These are phyloP conservation scores for Decorospora gaudefroyi DNA, from an alignment of 2,329 filamentous ascomycete genomes.

Conservation along the genomic window DNA sequence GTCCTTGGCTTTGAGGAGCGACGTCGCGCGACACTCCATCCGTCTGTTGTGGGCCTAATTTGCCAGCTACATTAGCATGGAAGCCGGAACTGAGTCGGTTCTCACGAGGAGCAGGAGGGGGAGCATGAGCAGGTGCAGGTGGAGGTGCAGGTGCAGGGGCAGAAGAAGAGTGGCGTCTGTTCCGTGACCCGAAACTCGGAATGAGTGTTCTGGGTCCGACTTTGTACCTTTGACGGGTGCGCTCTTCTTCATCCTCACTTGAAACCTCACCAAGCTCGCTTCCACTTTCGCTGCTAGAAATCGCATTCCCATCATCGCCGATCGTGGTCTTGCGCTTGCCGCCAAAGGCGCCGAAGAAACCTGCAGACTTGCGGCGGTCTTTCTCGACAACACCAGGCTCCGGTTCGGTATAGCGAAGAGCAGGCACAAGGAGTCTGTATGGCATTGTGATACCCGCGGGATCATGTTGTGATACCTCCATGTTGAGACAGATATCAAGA, in stretches of 20 bases:
- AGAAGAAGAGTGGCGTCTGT: conserved; percentile 29
- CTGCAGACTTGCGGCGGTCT: conserved; percentile 33
- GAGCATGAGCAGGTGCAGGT: background rate
- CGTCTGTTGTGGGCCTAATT: conserved; percentile 13
- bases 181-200: conserved; percentile 33
- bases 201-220: conserved; percentile 43
- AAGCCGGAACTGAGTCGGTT: conserved; percentile 31
- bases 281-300: conserved; percentile 32
- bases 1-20: conserved; percentile 18
- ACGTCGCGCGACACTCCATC: conserved; percentile 15
- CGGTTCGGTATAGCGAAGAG: conserved; percentile 58
- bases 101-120: conserved; percentile 14
- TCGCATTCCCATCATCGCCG: conserved; percentile 43
- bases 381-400: conserved; percentile 24
- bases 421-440: conserved; percentile 84
- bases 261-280: conserved; percentile 34
- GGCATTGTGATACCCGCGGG: conserved; percentile 85
- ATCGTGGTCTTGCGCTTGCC: conserved; percentile 30
- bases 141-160: conserved; percentile 8
- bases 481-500: conserved; percentile 83
- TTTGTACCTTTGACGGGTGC: conserved; percentile 39
- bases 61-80: conserved; percentile 30
- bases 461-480: conserved; percentile 84
- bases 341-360: conserved; percentile 37
- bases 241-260: conserved; percentile 42